These are phyloP conservation scores for Saccharomyces jurei DNA, from an alignment of 805 yeast species.

Conservation along the genomic window DNA sequence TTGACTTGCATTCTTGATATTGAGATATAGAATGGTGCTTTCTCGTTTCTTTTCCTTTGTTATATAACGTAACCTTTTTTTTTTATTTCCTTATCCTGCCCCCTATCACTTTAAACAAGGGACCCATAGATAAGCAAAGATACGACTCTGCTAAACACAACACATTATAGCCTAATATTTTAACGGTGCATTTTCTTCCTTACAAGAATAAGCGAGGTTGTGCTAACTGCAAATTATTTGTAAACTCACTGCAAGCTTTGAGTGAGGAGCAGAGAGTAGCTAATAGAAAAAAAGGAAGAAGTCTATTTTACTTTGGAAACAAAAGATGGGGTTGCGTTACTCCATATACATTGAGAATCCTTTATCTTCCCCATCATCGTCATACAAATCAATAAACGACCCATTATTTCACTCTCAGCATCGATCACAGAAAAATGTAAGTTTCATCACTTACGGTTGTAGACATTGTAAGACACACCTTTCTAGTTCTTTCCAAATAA, in stretches of 20 bases:
- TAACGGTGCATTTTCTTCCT: background rate
- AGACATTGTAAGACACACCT: conserved; percentile 27
- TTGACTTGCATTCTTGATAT: background rate
- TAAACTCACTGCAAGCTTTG: background rate
- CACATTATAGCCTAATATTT: background rate
- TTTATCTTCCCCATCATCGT: conserved; percentile 4
- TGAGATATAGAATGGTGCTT: background rate
- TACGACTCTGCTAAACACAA: background rate
- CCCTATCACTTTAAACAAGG: background rate
- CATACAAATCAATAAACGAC: background rate
- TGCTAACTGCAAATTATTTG: background rate
- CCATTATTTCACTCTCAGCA: background rate
- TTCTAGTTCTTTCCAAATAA: conserved; percentile 25
- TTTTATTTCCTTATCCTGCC: background rate
- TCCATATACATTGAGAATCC: conserved; percentile 22
- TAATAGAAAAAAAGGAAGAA: background rate
- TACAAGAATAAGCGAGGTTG: background rate
- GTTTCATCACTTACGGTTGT: conserved; percentile 27
- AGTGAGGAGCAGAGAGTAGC: background rate
- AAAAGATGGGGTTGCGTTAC: conserved; percentile 23
- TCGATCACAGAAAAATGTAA: background rate
- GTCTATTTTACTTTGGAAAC: background rate
- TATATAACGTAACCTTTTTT: background rate
- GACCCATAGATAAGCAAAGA: background rate
- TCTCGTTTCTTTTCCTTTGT: background rate